Base-by-base conservation (phyloP, 2,329 filamentous ascomycete species). In the Aspergillus sp. region DNA sequence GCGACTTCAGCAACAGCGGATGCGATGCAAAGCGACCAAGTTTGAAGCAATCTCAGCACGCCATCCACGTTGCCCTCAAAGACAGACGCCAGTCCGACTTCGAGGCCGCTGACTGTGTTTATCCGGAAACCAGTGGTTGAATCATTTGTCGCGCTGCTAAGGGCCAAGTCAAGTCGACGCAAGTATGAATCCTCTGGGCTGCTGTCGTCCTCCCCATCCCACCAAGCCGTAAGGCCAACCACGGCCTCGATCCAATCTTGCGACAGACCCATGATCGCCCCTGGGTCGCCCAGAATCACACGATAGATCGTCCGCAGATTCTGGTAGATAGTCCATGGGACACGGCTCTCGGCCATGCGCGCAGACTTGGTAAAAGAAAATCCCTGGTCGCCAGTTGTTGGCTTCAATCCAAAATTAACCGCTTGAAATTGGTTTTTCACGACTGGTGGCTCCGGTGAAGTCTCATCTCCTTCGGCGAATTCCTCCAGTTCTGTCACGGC, bases 211-310 rank as follows among this genome's bases (percentile, higher is more conserved):
- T 81, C 80, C 51, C 93, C 88, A 62, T 95, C 85, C 90, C 90
- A 95, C 91, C 91, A 97, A 5, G 86, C 84, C 27, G 90, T 84
- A 44, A 97, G 73, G 1, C 85, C 87, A 50, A 96, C 72, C 0
- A 85, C 86, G 0, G 89, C 90, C 71, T 97, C 91, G 45, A 91
- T 83, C 91, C 91, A 97, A 67, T 96, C 90, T 60, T 91, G 84
- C 1, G 90, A 82, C 41, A 83, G 81, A 42, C 83, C 80, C 51
- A 94, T 74, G 45, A 96, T 88, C 17, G 89, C 83, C 32, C 84
- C 80, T 7, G 82, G 77, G 53, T 86, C 81, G 32, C 91, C 90
- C 4, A 93, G 77, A 1, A 94, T 72, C 51, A 95, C 84, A 30
- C 84, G 84, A 64, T 95, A 96, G 5, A 96, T 71, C 10, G 82